phyloP scores from a whole-genome alignment of 306 rosid species.

The Gastrolobium bilobum region DNA sequence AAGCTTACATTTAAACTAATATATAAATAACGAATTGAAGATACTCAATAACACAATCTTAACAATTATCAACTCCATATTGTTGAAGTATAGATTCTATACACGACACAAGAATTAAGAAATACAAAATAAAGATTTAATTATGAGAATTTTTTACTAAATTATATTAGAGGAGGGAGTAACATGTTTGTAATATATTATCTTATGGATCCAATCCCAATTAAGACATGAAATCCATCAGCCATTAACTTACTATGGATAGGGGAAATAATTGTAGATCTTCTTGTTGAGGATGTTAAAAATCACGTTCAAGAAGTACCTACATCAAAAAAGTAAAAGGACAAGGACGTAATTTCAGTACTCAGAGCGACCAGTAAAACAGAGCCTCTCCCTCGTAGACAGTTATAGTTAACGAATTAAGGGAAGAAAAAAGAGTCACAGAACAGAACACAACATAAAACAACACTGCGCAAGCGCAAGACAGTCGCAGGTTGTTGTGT shows the following conservation, averaged over 20 bases:
- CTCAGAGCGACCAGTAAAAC: slow-evolving; percentile 5
- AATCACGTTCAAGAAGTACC: slow-evolving; percentile 95
- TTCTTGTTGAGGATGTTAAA: slow-evolving; percentile 96
- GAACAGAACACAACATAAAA: not conserved
- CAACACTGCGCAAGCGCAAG: not conserved
- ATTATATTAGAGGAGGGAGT: not conserved
- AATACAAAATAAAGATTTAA: not conserved
- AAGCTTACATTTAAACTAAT: not conserved
- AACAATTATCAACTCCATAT: not conserved
- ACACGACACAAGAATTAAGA: not conserved
- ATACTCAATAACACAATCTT: not conserved
- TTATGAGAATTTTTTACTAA: not conserved
- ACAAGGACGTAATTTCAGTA: slow-evolving; percentile 33
- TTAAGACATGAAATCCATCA: not conserved
- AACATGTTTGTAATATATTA: not conserved
- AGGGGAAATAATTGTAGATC: slow-evolving; percentile 95
- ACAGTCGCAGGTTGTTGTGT: not conserved
- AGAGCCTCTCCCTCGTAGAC: not conserved
- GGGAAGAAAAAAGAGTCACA: not conserved
- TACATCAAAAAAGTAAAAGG: slow-evolving; percentile 51
- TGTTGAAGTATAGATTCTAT: not conserved
- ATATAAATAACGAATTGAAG: not conserved
- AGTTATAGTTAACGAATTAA: not conserved
- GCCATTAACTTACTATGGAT: slow-evolving; percentile 77
- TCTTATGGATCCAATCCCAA: slow-evolving; percentile 13